Evolutionary conservation across 306 rosid genomes (phyloP), one percentile per base, ranked within the genome.

Genomic region (Cyamopsis tetragonoloba): DNA sequence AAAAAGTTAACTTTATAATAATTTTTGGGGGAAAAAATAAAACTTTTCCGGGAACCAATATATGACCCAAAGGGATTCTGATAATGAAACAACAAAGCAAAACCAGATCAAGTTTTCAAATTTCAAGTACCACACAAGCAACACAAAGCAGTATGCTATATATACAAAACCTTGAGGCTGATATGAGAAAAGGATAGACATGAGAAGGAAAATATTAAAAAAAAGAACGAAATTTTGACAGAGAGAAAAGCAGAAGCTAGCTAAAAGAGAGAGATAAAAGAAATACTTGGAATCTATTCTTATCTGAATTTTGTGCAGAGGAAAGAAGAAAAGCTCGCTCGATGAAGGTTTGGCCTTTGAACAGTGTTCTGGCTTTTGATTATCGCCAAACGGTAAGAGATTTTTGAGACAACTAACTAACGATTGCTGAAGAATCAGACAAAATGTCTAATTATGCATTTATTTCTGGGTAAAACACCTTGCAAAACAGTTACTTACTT

Each of bases 281-380:
- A 80, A 70, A 75, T 67, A 64, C 81, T 70, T 62, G 30, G 13
- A 67, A 44, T 38, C 23, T 19, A 58, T 46, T 53, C 24, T 80
- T 30, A 39, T 43, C 61, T 55, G 41, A 60, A 26, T 3, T 19
- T 26, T 27, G 18, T 9, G 62, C 53, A 60, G 63, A 6, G 24
- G 46, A 65, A 31, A 17, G 24, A 57, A 67, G 39, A 18, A 57
- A 34, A 27, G 27, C 1, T 7, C 17, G 56, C 15, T 76, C 43
- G 62, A 53, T 72, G 39, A n/a, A n/a, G n/a, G n/a, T n/a, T n/a
- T n/a, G n/a, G n/a, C n/a, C n/a, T n/a, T n/a, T 19, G 34, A 23
- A 49, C 59, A 58, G 17, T 23, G 4, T 0, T 17, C 18, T 38
- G 72, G 69, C 69, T 74, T 46, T 81, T 60, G 78, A 67, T 60